Conservation (phyloP, 1,139 yeast genomes). For the Hansenula lynferdii region DNA sequence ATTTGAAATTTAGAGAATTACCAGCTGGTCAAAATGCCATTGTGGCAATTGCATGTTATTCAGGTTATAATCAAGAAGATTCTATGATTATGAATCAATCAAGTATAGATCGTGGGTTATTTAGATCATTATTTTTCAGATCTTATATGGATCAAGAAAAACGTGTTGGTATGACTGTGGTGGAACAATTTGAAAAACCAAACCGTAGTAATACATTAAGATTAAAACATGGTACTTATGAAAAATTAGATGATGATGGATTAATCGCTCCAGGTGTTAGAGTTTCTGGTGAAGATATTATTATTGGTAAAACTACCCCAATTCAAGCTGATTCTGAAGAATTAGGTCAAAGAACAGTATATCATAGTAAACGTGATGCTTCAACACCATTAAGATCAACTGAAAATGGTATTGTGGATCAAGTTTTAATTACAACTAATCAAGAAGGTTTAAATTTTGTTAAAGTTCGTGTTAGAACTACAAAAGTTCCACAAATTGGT, state of each 20-base stretch:
- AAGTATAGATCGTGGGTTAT: constrained; percentile 93
- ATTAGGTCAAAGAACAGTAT: constrained; percentile 96
- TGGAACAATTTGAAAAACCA: constrained; percentile 95
- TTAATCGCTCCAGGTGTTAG: constrained; percentile 97
- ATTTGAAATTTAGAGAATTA: constrained; percentile 90
- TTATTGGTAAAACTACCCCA: constrained; percentile 97
- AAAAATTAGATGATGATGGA: constrained; percentile 97
- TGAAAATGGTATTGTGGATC: constrained; percentile 98
- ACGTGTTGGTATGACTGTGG: constrained; percentile 96
- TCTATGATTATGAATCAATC: constrained; percentile 99
- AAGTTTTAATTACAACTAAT: constrained; percentile 91
- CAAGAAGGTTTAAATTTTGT: constrained; percentile 98
- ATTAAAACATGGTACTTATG: constrained; percentile 97
- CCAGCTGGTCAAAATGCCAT: constrained; percentile 99
- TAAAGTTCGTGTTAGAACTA: constrained; percentile 97
- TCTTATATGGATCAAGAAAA: constrained; percentile 99
- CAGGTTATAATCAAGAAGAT: constrained; percentile 99
- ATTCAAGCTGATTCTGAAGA: constrained; percentile 98
- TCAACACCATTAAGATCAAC: constrained; percentile 96
- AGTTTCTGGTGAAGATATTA: constrained; percentile 97
- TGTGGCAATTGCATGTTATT: constrained; percentile 96
- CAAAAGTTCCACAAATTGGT: constrained; percentile 98
- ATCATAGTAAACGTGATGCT: constrained; percentile 97
- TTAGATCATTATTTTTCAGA: constrained; percentile 92
- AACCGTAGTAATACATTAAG: constrained; percentile 90